These are phyloP conservation scores for Hondaea fermentalgiana DNA, from an alignment of 108 stramenopile genomes.

Conservation along the genomic window DNA sequence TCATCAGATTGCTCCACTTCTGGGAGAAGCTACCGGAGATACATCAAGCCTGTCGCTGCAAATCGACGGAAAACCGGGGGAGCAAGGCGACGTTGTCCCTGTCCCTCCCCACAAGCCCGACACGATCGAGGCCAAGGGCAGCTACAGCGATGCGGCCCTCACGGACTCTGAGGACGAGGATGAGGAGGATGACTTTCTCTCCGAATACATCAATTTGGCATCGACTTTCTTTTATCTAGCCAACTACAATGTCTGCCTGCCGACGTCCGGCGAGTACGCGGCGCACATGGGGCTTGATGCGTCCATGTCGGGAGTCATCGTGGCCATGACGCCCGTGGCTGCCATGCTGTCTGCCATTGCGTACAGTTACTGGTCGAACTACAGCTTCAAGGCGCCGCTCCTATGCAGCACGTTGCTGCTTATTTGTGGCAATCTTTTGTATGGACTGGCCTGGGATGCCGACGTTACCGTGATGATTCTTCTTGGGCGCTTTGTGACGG, in stretches of 20 bases:
- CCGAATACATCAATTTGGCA: conserved; percentile 58
- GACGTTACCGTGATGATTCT: conserved; percentile 67
- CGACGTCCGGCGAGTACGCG: conserved; percentile 70
- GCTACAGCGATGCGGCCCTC: background rate
- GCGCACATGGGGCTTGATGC: conserved; percentile 59
- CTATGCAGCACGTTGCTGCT: conserved; percentile 67
- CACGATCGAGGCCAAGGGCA: background rate
- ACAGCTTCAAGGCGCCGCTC: conserved; percentile 67
- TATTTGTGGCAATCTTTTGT: conserved; percentile 65
- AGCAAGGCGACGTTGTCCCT: background rate
- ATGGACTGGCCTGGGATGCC: conserved; percentile 66
- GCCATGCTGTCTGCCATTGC: conserved; percentile 65
- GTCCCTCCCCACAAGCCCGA: no score
- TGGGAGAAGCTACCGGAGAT: background rate
- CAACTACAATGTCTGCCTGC: conserved; percentile 86
- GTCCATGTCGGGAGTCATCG: conserved; percentile 66
- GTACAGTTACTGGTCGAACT: conserved; percentile 74
- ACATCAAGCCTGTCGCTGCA: background rate
- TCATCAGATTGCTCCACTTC: background rate
- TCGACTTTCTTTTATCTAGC: conserved; percentile 79
- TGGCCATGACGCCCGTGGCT: conserved; percentile 79
- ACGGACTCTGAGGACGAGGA: background rate
- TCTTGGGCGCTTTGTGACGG: conserved; percentile 69
- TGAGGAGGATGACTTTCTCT: background rate
- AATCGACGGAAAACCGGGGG: background rate